Base-by-base conservation (phyloP, 2,329 filamentous ascomycete genomes). In the Penicillium sp. region DNA sequence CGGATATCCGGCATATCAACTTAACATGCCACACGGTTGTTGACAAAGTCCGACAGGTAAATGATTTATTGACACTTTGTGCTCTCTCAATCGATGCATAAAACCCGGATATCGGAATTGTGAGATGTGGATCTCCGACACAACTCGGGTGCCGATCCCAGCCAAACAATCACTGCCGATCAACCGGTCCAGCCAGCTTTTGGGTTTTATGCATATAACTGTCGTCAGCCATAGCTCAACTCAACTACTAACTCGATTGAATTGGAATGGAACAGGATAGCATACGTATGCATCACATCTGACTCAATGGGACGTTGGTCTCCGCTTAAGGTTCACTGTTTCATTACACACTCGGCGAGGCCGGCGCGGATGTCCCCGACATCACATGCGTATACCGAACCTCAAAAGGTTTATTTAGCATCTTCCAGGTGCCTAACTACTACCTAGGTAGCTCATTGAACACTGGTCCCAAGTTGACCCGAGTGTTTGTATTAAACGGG, bases 101-200 rank as follows among this genome's bases (percentile, higher is more conserved):
- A 10, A 9, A 15, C 27, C 23, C 12, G 18, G 38, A 20, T 27
- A 46, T 44, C 38, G 32, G 38, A 38, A 38, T 39, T 8, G 10
- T 15, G 37, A 43, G 35, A 43, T 20, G 1, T 39, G 32, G 32
- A 42, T 38, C 38, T 43, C 44, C 49, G 43, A 39, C 8, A 20
- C 4, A 35, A 9, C 42, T 49, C 44, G 45, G 44, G 31, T 23
- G 47, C 47, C 29, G 50, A 53, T 55, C 45, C 50, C 46, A 43
- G 40, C 37, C 46, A 47, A 39, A 52, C 29, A 48, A 9, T 29
- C 31, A 20, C 32, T 32, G 46, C 32, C 40, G 48, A 54, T 47
- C 42, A 8, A 13, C 49, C 42, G 52, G 41, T 43, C 31, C n/a
- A 33, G 15, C 27, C 42, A 6, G 4, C 15, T 18, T 20, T 20